Conservation (phyloP, 2,329 filamentous ascomycete genomes). For the Aspergillus sp. region DNA sequence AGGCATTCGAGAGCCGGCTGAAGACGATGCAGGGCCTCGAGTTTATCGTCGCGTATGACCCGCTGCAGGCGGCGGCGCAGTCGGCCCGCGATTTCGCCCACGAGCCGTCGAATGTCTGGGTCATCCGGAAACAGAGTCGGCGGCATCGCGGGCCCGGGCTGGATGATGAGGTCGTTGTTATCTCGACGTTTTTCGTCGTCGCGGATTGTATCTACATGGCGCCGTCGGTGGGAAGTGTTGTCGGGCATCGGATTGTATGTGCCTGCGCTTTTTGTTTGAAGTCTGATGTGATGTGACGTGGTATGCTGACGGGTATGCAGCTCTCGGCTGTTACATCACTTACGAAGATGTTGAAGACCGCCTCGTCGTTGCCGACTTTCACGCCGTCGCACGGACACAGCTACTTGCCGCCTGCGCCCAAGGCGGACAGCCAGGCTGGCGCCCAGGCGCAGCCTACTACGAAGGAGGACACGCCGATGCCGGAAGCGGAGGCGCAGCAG, state of each 20-base stretch:
- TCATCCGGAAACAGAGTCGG: conserved; percentile 51
- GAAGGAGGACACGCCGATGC: conserved; percentile 41
- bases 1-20: conserved; percentile 47
- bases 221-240: conserved; percentile 49
- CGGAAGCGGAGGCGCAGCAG: conserved; percentile 24
- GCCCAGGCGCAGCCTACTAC: conserved; percentile 33
- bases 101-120: conserved; percentile 46
- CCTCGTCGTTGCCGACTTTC: conserved; percentile 47
- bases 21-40: conserved; percentile 49
- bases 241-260: conserved; percentile 46
- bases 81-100: conserved; percentile 32
- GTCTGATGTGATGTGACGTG: conserved; percentile 4
- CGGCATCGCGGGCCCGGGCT: conserved; percentile 33
- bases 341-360: conserved; percentile 45
- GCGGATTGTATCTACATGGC: conserved; percentile 54
- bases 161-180: conserved; percentile 43
- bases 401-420: conserved; percentile 44
- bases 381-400: conserved; percentile 51
- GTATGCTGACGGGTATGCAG: conserved; percentile 28
- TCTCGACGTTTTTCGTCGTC: conserved; percentile 53
- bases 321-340: conserved; percentile 49
- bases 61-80: conserved; percentile 39
- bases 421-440: conserved; percentile 27
- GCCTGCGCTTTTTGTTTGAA: conserved; percentile 2
- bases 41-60: conserved; percentile 51